Evolutionary conservation across 768 basidiomycete species (phyloP), one percentile per base, ranked within the genome.

Genomic region (Dendrothele bispora): DNA sequence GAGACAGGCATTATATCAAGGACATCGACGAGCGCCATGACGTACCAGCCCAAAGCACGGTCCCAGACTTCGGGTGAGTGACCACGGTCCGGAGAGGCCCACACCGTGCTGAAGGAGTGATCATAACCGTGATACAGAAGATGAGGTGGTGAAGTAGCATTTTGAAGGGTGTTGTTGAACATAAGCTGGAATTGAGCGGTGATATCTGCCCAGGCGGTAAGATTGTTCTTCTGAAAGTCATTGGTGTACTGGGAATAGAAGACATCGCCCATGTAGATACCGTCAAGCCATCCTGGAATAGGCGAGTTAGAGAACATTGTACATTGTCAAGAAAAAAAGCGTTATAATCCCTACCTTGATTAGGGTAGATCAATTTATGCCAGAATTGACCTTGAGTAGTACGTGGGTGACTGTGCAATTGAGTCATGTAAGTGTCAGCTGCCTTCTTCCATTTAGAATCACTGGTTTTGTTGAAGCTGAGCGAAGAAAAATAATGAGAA

Each of bases 121-220:
- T 78, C 76, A 51, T 78, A 79, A 6, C 76, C 77, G 49, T 77
- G 77, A 51, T 75, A 74, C 43, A 79, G 59, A 6, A 79, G 66
- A 12, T 70, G 69, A 43, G 72, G 72, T 5, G 68, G 59, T 7
- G 67, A 68, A 0, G 65, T 66, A 1, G 65, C 49, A 39, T 66
- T 67, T 48, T 75, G 73, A 5, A 67, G 37, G 1, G 73, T 73
- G 55, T 76, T 72, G 40, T 68, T 49, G 56, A 66, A 75, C 67
- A 75, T 73, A 18, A 77, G 62, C 11, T 56, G 54, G 58, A 72
- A 73, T 60, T 78, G 75, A 1, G 55, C 38, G 5, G 61, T 60
- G 47, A 78, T 72, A 48, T 75, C 72, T 41, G 60, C 56, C 68
- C 69, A 75, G 4, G 73, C 73, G 6, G 70, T 67, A 7, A 46